These are phyloP conservation scores for Termitomyces sp. DNA, from an alignment of 768 basidiomycete species.

Conservation along the genomic window DNA sequence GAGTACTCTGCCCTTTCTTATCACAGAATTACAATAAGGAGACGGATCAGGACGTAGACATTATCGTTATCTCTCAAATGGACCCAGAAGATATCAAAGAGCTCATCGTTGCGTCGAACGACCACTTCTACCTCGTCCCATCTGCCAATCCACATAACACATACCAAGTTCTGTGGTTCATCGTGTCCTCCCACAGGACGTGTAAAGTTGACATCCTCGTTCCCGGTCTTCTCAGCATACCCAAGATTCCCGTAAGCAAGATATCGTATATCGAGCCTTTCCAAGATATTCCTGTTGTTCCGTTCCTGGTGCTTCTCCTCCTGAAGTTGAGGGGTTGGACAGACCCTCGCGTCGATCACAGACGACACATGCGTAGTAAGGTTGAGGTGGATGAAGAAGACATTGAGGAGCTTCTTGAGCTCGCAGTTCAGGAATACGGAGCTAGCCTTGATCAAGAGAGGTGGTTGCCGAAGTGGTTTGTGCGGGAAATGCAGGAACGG, in stretches of 20 bases:
- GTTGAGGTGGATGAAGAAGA: conserved; percentile 37
- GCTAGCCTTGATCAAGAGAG: conserved; percentile 16
- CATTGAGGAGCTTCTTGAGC: conserved; percentile 34
- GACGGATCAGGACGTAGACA: conserved; percentile 39
- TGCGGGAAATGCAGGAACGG: conserved; percentile 20
- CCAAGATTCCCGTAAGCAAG: conserved; percentile 20
- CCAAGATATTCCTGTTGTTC: conserved; percentile 32
- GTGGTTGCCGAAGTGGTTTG: conserved; percentile 29
- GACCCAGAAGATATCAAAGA: conserved; percentile 37
- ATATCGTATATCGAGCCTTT: conserved; percentile 18
- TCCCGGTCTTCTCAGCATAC: conserved; percentile 34
- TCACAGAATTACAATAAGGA: neutral
- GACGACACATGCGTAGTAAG: conserved; percentile 32
- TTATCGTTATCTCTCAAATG: conserved; percentile 34
- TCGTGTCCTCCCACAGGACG: conserved; percentile 16
- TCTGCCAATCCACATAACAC: conserved; percentile 35
- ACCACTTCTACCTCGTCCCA: conserved; percentile 33
- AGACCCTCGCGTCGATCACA: conserved; percentile 30
- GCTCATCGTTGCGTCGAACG: conserved; percentile 25
- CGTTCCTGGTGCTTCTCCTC: conserved; percentile 34
- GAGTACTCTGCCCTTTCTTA: conserved; percentile 11
- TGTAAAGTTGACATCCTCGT: conserved; percentile 39
- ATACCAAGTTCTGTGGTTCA: conserved; percentile 40
- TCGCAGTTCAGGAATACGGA: conserved; percentile 27
- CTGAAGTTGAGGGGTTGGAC: conserved; percentile 41